Conservation (phyloP, 768 basidiomycete genomes). For the Tylopilus cervinicoccineus region DNA sequence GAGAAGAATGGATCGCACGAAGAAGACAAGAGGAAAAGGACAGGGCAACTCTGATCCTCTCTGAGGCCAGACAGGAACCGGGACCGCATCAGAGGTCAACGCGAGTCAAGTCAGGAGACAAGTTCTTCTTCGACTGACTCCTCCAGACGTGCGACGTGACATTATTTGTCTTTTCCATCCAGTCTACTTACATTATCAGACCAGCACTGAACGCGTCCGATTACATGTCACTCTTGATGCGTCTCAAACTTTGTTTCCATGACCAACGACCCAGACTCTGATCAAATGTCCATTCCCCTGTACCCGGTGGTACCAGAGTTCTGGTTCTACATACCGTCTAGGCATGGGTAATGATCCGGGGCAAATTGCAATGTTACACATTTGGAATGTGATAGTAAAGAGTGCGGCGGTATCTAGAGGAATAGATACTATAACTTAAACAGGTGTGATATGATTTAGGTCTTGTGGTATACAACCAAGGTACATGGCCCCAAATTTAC, state of each 20-base stretch:
- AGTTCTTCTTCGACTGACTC: constrained; percentile 40
- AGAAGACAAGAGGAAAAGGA: constrained; percentile 41
- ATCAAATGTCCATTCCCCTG: constrained; percentile 10
- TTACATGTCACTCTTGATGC: constrained; percentile 12
- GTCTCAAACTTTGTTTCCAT: not conserved
- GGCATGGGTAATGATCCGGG: not conserved
- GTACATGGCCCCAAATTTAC: constrained; percentile 15
- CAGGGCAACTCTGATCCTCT: constrained; percentile 33
- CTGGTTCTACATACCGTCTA: constrained; percentile 7
- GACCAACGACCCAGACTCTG: not conserved
- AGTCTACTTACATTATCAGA: not conserved
- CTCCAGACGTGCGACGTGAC: constrained; percentile 12
- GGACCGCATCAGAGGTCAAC: constrained; percentile 13
- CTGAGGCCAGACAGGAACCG: constrained; percentile 13
- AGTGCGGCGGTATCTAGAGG: constrained; percentile 10
- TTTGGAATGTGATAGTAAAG: constrained; percentile 10
- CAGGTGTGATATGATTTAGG: not conserved
- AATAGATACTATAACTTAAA: constrained; percentile 11
- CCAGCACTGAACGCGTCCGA: not conserved
- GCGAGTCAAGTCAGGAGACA: constrained; percentile 31
- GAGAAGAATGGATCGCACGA: constrained; percentile 36
- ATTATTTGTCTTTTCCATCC: not conserved
- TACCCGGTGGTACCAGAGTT: constrained; percentile 4
- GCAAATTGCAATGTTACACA: constrained; percentile 6
- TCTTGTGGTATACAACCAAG: constrained; percentile 1